Percentiles rank a stretch among this genome's conserved stretches.
phyloP scores from a whole-genome alignment of 352 stramenopile genomes.

The Pythium aquatile region DNA sequence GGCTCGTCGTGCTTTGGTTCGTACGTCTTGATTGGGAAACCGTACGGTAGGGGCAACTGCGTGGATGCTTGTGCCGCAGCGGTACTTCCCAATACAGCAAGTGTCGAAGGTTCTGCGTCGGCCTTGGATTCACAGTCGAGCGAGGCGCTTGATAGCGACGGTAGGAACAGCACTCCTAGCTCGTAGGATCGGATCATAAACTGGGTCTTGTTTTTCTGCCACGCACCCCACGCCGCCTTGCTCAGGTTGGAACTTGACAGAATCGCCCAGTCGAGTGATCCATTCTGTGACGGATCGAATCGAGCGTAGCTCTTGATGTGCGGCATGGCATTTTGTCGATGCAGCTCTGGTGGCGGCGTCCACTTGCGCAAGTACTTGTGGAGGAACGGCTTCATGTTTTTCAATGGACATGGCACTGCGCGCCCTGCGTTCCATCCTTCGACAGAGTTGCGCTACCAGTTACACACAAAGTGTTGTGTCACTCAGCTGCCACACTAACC shows the following conservation, averaged over 20 bases:
- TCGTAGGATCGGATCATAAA: slow-evolving; percentile 86
- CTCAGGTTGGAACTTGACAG: slow-evolving; percentile 83
- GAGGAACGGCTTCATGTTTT: slow-evolving; percentile 87
- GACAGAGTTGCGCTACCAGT: slow-evolving; percentile 61
- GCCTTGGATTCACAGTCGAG: not conserved
- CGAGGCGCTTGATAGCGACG: not conserved
- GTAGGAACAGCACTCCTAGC: slow-evolving; percentile 73
- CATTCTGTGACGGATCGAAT: slow-evolving; percentile 35
- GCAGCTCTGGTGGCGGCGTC: slow-evolving; percentile 47
- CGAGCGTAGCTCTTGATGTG: slow-evolving; percentile 83
- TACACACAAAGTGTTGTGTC: not conserved
- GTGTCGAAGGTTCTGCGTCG: not conserved
- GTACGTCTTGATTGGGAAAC: slow-evolving; percentile 69
- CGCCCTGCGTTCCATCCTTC: slow-evolving; percentile 76
- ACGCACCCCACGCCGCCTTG: slow-evolving; percentile 73
- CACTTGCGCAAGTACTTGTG: slow-evolving; percentile 85
- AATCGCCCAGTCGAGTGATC: slow-evolving; percentile 64
- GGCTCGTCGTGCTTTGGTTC: slow-evolving; percentile 68
- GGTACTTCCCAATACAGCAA: slow-evolving; percentile 6
- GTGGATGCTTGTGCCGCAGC: not conserved
- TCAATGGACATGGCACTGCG: slow-evolving; percentile 69
- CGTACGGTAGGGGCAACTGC: slow-evolving; percentile 61
- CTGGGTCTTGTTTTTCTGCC: slow-evolving; percentile 75
- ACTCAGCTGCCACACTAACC: not conserved
- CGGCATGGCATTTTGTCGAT: slow-evolving; percentile 78